Conservation (phyloP, 2,329 filamentous ascomycete genomes). For the Fusarium transvaalense region DNA sequence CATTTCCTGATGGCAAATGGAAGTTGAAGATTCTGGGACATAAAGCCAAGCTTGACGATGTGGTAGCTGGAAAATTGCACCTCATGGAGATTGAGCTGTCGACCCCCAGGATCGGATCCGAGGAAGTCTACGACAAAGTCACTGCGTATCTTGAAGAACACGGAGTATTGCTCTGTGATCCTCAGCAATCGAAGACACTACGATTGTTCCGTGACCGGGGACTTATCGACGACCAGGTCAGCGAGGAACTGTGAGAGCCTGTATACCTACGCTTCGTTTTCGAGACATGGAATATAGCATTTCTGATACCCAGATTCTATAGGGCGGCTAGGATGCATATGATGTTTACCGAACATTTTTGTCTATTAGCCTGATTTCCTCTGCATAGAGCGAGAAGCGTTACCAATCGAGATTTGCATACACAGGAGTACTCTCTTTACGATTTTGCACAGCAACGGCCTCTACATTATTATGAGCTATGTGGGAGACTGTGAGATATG, state of each 20-base stretch:
- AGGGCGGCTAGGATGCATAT: background rate
- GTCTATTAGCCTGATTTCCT: background rate
- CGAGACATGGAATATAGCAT: background rate
- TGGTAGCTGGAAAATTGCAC: constrained; percentile 33
- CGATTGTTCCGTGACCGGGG: constrained; percentile 35
- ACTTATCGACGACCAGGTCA: constrained; percentile 5
- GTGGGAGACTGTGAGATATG: no score
- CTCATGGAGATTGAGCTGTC: constrained; percentile 43
- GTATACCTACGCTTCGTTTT: background rate
- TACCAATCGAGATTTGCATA: background rate
- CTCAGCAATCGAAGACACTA: constrained; percentile 37
- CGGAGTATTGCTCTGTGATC: constrained; percentile 33
- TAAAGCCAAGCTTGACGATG: constrained; percentile 41
- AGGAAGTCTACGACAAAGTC: constrained; percentile 19
- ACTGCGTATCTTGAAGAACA: constrained; percentile 25
- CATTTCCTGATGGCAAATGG: constrained; percentile 40
- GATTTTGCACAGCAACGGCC: background rate
- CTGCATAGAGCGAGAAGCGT: background rate
- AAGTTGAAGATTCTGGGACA: constrained; percentile 34
- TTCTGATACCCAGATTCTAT: background rate
- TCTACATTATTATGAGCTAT: no score
- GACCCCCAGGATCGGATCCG: constrained; percentile 21
- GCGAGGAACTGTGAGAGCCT: constrained; percentile 12
- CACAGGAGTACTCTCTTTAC: background rate
- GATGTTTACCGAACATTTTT: background rate